phyloP scores from a whole-genome alignment of 2,329 filamentous ascomycete genomes.

The Claviceps paspali region DNA sequence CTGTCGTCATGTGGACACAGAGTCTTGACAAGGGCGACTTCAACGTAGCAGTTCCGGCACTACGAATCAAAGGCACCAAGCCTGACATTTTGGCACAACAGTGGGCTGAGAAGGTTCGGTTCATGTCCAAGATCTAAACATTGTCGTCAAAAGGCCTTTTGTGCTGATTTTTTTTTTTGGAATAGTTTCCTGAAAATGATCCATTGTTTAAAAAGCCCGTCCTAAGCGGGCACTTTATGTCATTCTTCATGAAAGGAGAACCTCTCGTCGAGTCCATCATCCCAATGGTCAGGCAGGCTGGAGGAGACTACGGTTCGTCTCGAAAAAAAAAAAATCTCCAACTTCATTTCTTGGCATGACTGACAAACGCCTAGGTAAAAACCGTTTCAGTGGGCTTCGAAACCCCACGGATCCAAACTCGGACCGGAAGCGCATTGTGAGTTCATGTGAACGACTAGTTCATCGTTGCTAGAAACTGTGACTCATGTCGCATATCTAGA shows the following conservation, averaged over 20 bases:
- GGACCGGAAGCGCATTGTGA: conserved; percentile 43
- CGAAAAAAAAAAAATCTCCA: too few relatives aligned
- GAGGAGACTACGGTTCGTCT: conserved; percentile 30
- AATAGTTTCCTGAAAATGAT: conserved; percentile 57
- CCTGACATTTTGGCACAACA: conserved; percentile 45
- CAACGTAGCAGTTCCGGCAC: conserved; percentile 61
- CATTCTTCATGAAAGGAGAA: conserved; percentile 65
- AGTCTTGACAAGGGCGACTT: conserved; percentile 73
- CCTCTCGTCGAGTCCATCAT: conserved; percentile 52
- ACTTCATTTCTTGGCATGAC: neutral
- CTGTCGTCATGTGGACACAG: conserved; percentile 62
- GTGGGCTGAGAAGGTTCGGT: conserved; percentile 42
- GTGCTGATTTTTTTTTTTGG: neutral
- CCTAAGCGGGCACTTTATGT: conserved; percentile 52
- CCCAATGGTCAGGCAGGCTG: conserved; percentile 50
- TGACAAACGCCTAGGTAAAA: conserved; percentile 35
- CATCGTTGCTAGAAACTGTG: neutral
- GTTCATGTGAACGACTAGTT: neutral
- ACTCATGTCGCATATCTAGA: conserved; percentile 12
- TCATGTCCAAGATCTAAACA: neutral
- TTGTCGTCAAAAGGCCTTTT: neutral
- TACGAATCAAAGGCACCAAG: conserved; percentile 60
- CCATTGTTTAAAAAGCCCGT: conserved; percentile 57
- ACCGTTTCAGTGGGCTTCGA: conserved; percentile 41
- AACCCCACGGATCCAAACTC: conserved; percentile 45